Evolutionary conservation across 176 grass and related monocot species (phyloP).

Genomic region (Themeda triandra): DNA sequence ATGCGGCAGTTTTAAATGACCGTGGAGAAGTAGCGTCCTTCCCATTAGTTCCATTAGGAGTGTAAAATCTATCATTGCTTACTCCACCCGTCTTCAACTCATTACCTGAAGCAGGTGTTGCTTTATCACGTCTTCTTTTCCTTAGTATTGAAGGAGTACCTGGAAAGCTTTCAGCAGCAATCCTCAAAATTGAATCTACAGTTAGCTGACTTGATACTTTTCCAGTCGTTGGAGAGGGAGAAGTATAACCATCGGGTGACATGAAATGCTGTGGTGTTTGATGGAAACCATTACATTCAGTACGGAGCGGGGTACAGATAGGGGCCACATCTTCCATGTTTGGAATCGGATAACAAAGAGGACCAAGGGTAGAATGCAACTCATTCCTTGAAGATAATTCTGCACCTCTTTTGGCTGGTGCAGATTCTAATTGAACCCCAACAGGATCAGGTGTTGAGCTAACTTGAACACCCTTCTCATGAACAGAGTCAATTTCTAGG

Average conservation of each 20-base stretch:
- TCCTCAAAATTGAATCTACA: slow-evolving; percentile 75
- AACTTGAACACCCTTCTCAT: slow-evolving; percentile 35
- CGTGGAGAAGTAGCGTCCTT: slow-evolving; percentile 1
- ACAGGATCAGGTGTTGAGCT: slow-evolving; percentile 21
- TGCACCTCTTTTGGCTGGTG: slow-evolving; percentile 11
- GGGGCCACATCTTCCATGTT: slow-evolving; percentile 46
- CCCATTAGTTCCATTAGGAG: slow-evolving; percentile 44
- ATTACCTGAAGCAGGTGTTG: slow-evolving; percentile 39
- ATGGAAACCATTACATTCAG: slow-evolving; percentile 18
- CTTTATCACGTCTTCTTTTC: slow-evolving; percentile 69
- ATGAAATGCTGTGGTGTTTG: slow-evolving; percentile 27
- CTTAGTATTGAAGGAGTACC: slow-evolving; percentile 84
- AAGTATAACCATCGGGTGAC: slow-evolving; percentile 33
- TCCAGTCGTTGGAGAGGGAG: slow-evolving; percentile 31
- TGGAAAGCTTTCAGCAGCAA: slow-evolving; percentile 75
- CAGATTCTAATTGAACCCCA: slow-evolving; percentile 26
- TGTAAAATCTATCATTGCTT: slow-evolving; percentile 42
- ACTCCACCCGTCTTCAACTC: slow-evolving; percentile 34
- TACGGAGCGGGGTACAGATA: slow-evolving; percentile 34
- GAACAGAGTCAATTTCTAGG: slow-evolving; percentile 28
- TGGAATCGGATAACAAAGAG: slow-evolving; percentile 74
- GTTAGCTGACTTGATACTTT: slow-evolving; percentile 40
- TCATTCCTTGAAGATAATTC: slow-evolving; percentile 26
- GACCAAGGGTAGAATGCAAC: slow-evolving; percentile 50
- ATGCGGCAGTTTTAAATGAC: slow-evolving; percentile 44